Evolutionary conservation across 1,284 basidiomycete genomes (phyloP).

Genomic region (Naganishia albida): DNA sequence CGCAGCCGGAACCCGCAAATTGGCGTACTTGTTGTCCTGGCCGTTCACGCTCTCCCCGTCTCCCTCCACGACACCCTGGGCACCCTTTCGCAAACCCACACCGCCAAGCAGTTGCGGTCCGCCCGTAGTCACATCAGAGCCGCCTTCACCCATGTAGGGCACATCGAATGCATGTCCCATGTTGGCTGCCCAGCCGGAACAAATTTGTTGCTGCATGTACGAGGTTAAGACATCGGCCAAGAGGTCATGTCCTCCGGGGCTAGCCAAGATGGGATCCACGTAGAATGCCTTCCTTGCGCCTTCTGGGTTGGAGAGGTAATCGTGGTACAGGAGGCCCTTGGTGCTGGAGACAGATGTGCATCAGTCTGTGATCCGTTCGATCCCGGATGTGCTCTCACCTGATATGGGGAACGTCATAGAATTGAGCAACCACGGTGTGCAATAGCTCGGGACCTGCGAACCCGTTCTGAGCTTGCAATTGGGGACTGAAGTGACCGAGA

Average conservation of each 20-base stretch:
- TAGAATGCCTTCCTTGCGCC: conserved; percentile 69
- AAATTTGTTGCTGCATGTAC: conserved; percentile 84
- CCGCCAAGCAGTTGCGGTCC: conserved; percentile 48
- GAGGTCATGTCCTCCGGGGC: conserved; percentile 73
- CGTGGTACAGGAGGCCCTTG: conserved; percentile 76
- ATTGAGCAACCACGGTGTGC: conserved; percentile 86
- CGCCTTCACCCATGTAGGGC: conserved; percentile 56
- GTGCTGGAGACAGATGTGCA: conserved; percentile 56
- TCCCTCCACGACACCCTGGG: conserved; percentile 38
- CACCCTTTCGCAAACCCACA: conserved; percentile 53
- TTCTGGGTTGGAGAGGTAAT: conserved; percentile 74
- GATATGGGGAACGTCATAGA: conserved; percentile 91
- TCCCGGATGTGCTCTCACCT: conserved; percentile 55
- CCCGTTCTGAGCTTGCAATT: conserved; percentile 73
- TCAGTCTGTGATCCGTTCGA: background rate
- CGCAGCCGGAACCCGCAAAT: conserved; percentile 64
- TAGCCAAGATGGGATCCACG: conserved; percentile 80
- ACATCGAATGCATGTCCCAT: conserved; percentile 65
- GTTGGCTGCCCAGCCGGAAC: conserved; percentile 75
- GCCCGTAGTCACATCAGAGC: conserved; percentile 44
- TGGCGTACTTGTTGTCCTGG: conserved; percentile 50
- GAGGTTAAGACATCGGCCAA: conserved; percentile 80
- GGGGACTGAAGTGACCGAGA: conserved; percentile 86
- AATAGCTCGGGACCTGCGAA: conserved; percentile 83
- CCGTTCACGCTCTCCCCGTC: conserved; percentile 38